A percentile compares a stretch with the other conserved stretches of the same genome.
Conservation (phyloP, 106 monocot species). For the Chionographis japonica region DNA sequence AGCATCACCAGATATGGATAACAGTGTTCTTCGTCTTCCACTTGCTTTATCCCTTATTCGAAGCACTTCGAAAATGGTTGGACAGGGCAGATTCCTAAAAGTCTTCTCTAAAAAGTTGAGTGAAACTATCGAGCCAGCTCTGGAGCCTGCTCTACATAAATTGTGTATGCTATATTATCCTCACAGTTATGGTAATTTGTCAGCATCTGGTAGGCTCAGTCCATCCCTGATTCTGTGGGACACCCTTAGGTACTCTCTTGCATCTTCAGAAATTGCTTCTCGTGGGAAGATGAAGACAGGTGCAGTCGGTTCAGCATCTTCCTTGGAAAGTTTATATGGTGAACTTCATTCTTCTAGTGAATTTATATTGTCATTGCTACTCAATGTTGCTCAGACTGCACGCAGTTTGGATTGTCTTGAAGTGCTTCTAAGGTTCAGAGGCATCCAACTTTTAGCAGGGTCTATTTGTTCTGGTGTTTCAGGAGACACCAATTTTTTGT, state of each 20-base stretch:
- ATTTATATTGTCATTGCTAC: constrained; percentile 50
- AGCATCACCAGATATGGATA: constrained; percentile 7
- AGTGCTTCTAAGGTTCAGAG: constrained; percentile 64
- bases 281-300: constrained; percentile 37
- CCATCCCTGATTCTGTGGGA: constrained; percentile 80
- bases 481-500: constrained; percentile 17
- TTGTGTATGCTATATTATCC: constrained; percentile 55
- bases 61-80: constrained; percentile 43
- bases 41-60: constrained; percentile 63
- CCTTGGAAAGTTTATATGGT: constrained; percentile 33
- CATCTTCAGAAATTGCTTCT: constrained; percentile 76
- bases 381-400: constrained; percentile 45
- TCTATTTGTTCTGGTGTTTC: constrained; percentile 64
- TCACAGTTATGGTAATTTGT: constrained; percentile 26
- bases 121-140: constrained; percentile 27
- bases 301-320: constrained; percentile 24
- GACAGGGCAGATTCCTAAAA: constrained; percentile 35
- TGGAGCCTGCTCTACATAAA: constrained; percentile 56
- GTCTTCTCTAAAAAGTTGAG: constrained; percentile 25
- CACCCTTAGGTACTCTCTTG: constrained; percentile 64
- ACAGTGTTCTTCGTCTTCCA: constrained; percentile 21
- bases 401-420: constrained; percentile 38
- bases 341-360: constrained; percentile 69
- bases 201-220: constrained; percentile 35
- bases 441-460: constrained; percentile 57